phyloP scores from a whole-genome alignment of 352 stramenopile genomes.

The Globisporangium lucens region DNA sequence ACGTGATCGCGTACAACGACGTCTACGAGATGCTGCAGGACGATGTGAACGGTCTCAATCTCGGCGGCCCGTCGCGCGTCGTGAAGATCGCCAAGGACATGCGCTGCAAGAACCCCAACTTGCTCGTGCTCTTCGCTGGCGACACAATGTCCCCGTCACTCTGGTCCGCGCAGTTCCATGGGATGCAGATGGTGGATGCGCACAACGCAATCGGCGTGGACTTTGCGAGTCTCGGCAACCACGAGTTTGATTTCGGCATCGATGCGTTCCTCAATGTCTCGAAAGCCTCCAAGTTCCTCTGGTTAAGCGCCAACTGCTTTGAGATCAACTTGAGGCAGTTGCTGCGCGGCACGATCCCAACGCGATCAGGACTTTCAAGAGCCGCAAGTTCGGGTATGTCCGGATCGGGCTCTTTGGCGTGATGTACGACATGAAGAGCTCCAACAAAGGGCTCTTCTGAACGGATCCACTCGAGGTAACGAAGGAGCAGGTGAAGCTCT shows the following conservation, averaged over 20 bases:
- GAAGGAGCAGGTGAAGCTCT: constrained; percentile 41
- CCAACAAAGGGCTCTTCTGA: constrained; percentile 65
- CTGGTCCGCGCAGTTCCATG: constrained; percentile 73
- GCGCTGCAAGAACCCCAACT: constrained; percentile 53
- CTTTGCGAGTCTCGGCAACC: constrained; percentile 70
- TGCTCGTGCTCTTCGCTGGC: constrained; percentile 67
- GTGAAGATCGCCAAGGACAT: constrained; percentile 52
- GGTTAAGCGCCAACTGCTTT: constrained; percentile 75
- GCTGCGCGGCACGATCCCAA: constrained; percentile 45
- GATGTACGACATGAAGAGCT: constrained; percentile 78
- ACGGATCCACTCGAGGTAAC: constrained; percentile 54
- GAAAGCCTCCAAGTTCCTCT: constrained; percentile 50
- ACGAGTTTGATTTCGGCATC: constrained; percentile 79
- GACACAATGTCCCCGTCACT: constrained; percentile 79
- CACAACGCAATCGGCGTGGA: constrained; percentile 76
- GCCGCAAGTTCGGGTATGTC: constrained; percentile 37
- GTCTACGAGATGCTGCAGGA: constrained; percentile 78
- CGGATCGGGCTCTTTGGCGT: constrained; percentile 67
- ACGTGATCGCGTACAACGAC: constrained; percentile 77
- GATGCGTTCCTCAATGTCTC: constrained; percentile 72
- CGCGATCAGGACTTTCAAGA: constrained; percentile 45
- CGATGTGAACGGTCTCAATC: constrained; percentile 47
- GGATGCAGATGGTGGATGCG: constrained; percentile 75
- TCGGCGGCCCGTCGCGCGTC: constrained; percentile 63
- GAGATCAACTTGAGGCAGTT: constrained; percentile 38